phyloP scores from a whole-genome alignment of 1,284 basidiomycete species.

The Tylopilus sp. region DNA sequence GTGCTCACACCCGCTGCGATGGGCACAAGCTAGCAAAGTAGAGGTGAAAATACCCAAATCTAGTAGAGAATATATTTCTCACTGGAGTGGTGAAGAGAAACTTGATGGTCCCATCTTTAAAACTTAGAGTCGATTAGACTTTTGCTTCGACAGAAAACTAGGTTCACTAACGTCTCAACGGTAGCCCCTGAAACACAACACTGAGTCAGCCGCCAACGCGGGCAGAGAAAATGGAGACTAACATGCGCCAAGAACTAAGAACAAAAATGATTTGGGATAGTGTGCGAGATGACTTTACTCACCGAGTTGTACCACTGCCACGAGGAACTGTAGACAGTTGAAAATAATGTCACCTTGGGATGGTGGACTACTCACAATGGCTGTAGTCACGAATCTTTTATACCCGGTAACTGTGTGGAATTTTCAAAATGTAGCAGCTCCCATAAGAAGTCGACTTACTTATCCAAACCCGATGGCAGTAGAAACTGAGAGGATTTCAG shows the following conservation, averaged over 20 bases:
- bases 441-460: background rate
- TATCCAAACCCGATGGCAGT: constrained; percentile 18
- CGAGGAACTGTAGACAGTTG: background rate
- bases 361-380: background rate
- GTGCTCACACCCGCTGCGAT: constrained; percentile 4
- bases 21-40: constrained; percentile 8
- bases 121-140: background rate
- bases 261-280: background rate
- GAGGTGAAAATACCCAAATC: background rate
- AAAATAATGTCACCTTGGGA: background rate
- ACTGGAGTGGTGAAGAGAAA: constrained; percentile 8
- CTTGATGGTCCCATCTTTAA: background rate
- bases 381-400: background rate
- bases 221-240: background rate
- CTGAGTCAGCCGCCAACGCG: background rate
- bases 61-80: background rate
- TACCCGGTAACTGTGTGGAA: constrained; percentile 3
- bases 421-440: background rate
- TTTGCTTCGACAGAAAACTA: background rate
- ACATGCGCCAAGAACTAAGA: constrained; percentile 9
- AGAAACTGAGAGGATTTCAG: constrained; percentile 5
- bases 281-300: background rate
- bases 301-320: constrained; percentile 5
- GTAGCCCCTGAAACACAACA: background rate
- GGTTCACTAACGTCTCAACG: constrained; percentile 3